phyloP scores from a whole-genome alignment of 1,284 basidiomycete genomes.

The Apiotrichum veenhuisii region DNA sequence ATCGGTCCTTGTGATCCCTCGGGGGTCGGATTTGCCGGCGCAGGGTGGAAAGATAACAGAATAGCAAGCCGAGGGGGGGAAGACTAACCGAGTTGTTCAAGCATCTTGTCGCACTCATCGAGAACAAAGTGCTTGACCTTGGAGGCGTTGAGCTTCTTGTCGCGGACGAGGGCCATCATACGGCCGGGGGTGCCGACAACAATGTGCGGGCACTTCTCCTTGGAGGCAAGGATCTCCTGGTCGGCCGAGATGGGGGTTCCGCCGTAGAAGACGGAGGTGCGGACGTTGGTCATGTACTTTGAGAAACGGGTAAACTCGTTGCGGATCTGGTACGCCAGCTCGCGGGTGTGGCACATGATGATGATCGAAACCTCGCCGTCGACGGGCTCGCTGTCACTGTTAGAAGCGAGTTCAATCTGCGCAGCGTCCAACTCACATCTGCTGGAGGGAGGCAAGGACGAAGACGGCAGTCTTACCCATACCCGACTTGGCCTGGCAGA shows the following conservation, averaged over 20 bases:
- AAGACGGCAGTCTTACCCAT: slow-evolving; percentile 99
- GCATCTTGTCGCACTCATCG: slow-evolving; percentile 99
- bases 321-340: slow-evolving; percentile 99
- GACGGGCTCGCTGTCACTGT: slow-evolving; percentile 67
- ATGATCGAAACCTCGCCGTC: slow-evolving; percentile 97
- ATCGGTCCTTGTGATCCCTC: slow-evolving; percentile 7
- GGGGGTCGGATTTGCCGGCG: background rate
- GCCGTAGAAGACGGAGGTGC: slow-evolving; percentile 96
- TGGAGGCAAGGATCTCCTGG: slow-evolving; percentile 89
- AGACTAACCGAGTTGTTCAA: slow-evolving; percentile 99
- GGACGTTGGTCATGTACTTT: slow-evolving; percentile 99
- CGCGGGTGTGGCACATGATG: slow-evolving; percentile 97
- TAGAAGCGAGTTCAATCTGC: background rate
- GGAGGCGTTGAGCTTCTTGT: slow-evolving; percentile 87
- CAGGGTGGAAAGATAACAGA: slow-evolving; percentile 5
- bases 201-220: slow-evolving; percentile 97
- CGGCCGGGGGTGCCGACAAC: slow-evolving; percentile 97
- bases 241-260: slow-evolving; percentile 94
- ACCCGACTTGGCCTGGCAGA: slow-evolving; percentile 99
- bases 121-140: slow-evolving; percentile 98
- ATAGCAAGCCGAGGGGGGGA: slow-evolving; percentile 8
- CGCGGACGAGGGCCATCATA: slow-evolving; percentile 83
- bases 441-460: slow-evolving; percentile 94
- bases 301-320: slow-evolving; percentile 99
- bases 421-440: slow-evolving; percentile 57